A percentile compares a stretch with the other conserved stretches of the same genome.
Conservation (phyloP, 441 rosid genomes). For the Oxalis stricta region DNA sequence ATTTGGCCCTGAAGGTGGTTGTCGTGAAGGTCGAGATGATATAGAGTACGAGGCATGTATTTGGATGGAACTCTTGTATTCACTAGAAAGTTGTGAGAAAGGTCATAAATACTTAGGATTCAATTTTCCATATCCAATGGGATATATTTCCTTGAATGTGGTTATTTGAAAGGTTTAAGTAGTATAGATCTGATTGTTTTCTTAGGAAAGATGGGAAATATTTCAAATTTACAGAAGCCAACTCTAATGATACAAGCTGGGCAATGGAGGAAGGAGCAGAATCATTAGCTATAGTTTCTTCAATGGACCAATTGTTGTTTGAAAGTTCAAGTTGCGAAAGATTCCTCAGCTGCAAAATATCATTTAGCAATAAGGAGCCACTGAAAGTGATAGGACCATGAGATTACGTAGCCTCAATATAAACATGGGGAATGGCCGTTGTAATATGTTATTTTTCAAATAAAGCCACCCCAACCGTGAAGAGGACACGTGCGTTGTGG, state of each 20-base stretch:
- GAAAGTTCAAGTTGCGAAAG: too few species aligned
- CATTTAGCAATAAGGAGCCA: too few species aligned
- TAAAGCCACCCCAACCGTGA: too few species aligned
- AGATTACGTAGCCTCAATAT: slow-evolving; percentile 12
- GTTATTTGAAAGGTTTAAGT: slow-evolving; percentile 28
- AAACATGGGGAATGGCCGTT: slow-evolving; percentile 8
- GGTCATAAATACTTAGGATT: slow-evolving; percentile 1
- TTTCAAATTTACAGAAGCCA: slow-evolving; percentile 19
- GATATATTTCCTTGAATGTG: too few species aligned
- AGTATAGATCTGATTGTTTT: neutral
- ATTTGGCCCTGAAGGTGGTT: slow-evolving; percentile 14
- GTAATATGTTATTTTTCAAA: too few species aligned
- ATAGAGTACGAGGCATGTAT: too few species aligned
- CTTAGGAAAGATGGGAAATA: slow-evolving; percentile 16
- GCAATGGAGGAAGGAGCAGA: neutral
- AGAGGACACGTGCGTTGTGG: too few species aligned
- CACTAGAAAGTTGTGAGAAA: slow-evolving; percentile 18
- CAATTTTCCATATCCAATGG: too few species aligned
- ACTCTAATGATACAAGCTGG: neutral
- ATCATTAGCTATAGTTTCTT: neutral
- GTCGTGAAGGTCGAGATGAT: slow-evolving; percentile 16
- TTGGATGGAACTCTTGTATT: too few species aligned
- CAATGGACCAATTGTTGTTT: too few species aligned
- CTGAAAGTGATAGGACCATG: slow-evolving; percentile 13
- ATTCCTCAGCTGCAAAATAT: too few species aligned